Evolutionary conservation across 2,329 filamentous ascomycete species (phyloP).

Genomic region (Neoscytalidium dimidiatum): DNA sequence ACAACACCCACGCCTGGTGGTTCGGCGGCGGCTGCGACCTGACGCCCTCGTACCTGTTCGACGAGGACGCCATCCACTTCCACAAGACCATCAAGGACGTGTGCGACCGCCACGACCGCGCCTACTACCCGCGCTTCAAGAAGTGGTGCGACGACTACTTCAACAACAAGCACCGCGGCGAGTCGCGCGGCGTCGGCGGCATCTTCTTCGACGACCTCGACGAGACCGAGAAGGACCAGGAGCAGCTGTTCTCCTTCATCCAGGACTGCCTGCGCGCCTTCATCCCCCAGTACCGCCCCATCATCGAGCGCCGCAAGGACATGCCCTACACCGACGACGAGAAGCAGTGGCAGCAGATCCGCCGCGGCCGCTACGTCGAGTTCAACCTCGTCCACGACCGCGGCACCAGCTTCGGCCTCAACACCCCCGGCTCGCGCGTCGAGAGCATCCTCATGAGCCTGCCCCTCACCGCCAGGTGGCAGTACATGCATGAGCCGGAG

Average conservation of each 20-base stretch:
- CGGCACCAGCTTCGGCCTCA: conserved; percentile 90
- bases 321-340: conserved; percentile 85
- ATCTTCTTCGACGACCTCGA: conserved; percentile 99
- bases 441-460: conserved; percentile 98
- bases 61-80: conserved; percentile 96
- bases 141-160: conserved; percentile 99
- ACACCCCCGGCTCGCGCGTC: conserved; percentile 85
- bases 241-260: conserved; percentile 87
- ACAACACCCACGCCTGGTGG: conserved; percentile 89
- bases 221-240: conserved; percentile 79
- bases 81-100: conserved; percentile 89
- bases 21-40: conserved; percentile 94
- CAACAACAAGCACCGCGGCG: conserved; percentile 84
- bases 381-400: conserved; percentile 98
- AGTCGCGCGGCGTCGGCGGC: conserved; percentile 84
- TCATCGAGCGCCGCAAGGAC: conserved; percentile 84
- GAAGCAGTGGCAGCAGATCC: conserved; percentile 95
- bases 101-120: conserved; percentile 90
- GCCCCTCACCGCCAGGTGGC: conserved; percentile 89
- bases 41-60: conserved; percentile 91
- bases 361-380: conserved; percentile 93
- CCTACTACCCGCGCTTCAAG: conserved; percentile 93
- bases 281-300: conserved; percentile 86
- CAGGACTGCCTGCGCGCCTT: conserved; percentile 85
- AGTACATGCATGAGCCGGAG: conserved; percentile 89